Conservation (phyloP, 225 moss, liverwort and hornwort genomes). For the Lunularia cruciata region DNA sequence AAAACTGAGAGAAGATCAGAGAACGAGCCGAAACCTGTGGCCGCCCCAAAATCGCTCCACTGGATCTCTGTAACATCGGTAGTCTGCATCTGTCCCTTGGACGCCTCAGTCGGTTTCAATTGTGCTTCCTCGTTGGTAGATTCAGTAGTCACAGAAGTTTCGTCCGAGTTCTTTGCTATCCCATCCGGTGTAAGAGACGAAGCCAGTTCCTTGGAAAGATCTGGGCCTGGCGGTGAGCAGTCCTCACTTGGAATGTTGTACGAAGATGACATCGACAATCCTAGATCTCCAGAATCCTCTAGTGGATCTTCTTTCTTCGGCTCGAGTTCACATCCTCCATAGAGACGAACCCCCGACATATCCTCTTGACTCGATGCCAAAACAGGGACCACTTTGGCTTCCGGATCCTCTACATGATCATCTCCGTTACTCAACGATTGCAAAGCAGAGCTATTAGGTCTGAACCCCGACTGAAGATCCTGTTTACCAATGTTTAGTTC, state of each 20-base stretch:
- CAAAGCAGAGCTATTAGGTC: neutral
- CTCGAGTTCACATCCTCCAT: slow-evolving; percentile 11
- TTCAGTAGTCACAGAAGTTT: neutral
- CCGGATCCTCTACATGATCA: slow-evolving; percentile 14
- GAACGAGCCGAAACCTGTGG: slow-evolving; percentile 74
- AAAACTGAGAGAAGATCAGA: slow-evolving; percentile 70
- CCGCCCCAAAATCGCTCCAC: slow-evolving; percentile 85
- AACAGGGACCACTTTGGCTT: slow-evolving; percentile 4
- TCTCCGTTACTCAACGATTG: slow-evolving; percentile 20
- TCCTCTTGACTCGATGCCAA: slow-evolving; percentile 8
- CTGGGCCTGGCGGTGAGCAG: slow-evolving; percentile 11
- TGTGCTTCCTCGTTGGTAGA: neutral
- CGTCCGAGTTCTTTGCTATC: neutral
- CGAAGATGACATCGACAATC: slow-evolving; percentile 1
- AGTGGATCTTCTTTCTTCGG: neutral
- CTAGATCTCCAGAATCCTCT: neutral
- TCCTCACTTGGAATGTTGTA: neutral
- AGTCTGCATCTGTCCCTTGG: slow-evolving; percentile 25
- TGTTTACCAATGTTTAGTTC: slow-evolving; percentile 14
- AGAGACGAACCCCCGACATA: neutral
- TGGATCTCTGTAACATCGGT: slow-evolving; percentile 43
- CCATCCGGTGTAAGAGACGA: neutral
- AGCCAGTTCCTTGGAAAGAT: slow-evolving; percentile 3
- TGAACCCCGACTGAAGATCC: slow-evolving; percentile 3
- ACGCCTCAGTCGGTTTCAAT: slow-evolving; percentile 11